These are phyloP conservation scores for Debaryomyces tyrocola DNA, from an alignment of 805 yeast species.

Conservation along the genomic window DNA sequence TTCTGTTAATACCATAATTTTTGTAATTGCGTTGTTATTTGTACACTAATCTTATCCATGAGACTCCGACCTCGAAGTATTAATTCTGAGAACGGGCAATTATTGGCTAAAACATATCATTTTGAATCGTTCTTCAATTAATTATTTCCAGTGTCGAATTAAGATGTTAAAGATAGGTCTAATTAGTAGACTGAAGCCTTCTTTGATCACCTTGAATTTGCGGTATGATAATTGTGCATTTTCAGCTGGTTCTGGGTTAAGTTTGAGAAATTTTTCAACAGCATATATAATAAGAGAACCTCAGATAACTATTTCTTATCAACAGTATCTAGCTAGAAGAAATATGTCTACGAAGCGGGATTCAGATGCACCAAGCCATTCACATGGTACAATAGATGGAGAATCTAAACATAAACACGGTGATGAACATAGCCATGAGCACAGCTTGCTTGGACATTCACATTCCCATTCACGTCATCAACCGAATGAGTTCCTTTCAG, in stretches of 20 bases:
- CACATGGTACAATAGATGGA: not conserved
- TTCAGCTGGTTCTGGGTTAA: not conserved
- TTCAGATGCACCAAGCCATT: not conserved
- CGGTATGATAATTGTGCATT: not conserved
- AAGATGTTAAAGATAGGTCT: not conserved
- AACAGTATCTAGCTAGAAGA: not conserved
- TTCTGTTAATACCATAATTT: no score
- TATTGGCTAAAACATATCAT: no score
- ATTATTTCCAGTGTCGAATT: not conserved
- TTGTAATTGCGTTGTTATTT: no score
- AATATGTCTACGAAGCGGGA: not conserved
- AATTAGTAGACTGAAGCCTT: not conserved
- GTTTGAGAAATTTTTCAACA: slow-evolving; percentile 1
- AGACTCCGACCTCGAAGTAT: no score
- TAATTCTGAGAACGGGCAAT: no score
- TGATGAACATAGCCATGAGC: slow-evolving; percentile 12
- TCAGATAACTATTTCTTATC: not conserved
- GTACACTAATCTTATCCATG: no score
- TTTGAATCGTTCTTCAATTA: no score
- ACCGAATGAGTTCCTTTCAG: slow-evolving; percentile 42
- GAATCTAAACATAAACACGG: slow-evolving; percentile 7
- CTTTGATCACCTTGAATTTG: not conserved
- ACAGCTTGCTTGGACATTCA: slow-evolving; percentile 24
- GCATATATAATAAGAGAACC: not conserved
- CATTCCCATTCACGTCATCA: slow-evolving; percentile 48